Conservation (phyloP, 345 rosid genomes). For the Acer saccharum region DNA sequence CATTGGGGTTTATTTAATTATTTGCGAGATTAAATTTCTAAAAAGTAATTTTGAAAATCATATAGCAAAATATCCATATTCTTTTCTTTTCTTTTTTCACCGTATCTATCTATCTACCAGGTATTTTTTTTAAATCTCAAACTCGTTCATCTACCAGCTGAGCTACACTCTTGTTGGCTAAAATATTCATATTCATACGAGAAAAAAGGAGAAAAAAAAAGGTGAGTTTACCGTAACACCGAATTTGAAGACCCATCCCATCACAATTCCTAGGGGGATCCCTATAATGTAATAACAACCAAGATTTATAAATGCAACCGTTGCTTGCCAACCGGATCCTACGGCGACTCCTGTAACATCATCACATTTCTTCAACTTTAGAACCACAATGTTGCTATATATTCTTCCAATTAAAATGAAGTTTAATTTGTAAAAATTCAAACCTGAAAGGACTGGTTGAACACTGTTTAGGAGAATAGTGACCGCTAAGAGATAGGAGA, state of each 20-base stretch:
- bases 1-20: too few relatives aligned
- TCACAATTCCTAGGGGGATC: slow-evolving; percentile 61
- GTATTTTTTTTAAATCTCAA: too few relatives aligned
- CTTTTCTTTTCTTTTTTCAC: too few relatives aligned
- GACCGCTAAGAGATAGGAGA: slow-evolving; percentile 34
- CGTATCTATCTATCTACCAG: too few relatives aligned
- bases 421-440: background rate
- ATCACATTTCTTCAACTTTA: background rate
- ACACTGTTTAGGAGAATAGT: slow-evolving; percentile 49
- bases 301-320: slow-evolving; percentile 63
- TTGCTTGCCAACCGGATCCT: slow-evolving; percentile 80
- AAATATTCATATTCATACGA: too few relatives aligned
- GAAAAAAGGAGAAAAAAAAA: too few relatives aligned
- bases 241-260: slow-evolving; percentile 61
- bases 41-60: too few relatives aligned
- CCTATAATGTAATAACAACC: slow-evolving; percentile 69
- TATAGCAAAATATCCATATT: too few relatives aligned
- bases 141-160: too few relatives aligned
- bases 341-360: slow-evolving; percentile 67
- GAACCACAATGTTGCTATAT: background rate
- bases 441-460: slow-evolving; percentile 51
- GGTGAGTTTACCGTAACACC: slow-evolving; percentile 47
- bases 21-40: too few relatives aligned
- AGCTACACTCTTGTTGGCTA: too few relatives aligned
- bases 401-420: background rate